phyloP scores from a whole-genome alignment of 192 early-diverging fungal genomes.

The Anaeromyces robustus region DNA sequence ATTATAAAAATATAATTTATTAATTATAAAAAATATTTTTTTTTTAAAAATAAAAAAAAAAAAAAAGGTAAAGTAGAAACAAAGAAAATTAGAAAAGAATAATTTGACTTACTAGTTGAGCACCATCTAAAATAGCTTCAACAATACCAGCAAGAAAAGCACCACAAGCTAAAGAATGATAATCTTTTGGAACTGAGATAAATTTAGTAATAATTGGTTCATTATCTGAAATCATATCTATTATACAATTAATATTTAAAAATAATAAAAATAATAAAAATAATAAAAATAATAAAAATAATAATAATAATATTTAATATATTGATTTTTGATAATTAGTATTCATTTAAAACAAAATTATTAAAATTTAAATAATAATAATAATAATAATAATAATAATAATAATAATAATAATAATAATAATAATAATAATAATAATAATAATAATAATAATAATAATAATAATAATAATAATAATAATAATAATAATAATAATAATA shows the following conservation, averaged over 20 bases:
- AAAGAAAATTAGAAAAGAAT: too few relatives aligned
- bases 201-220: conserved; percentile 78
- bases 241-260: too few relatives aligned
- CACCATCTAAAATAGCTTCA: conserved; percentile 81
- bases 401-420: too few relatives aligned
- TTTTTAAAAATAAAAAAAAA: not conserved
- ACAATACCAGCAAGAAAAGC: conserved; percentile 94
- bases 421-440: too few relatives aligned
- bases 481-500: conserved; percentile 1
- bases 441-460: too few relatives aligned
- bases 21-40: not conserved
- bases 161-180: conserved; percentile 78
- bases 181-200: conserved; percentile 87
- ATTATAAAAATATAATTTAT: conserved; percentile 6
- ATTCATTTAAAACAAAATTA: too few relatives aligned
- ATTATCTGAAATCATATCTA: conserved; percentile 99
- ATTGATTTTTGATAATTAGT: too few relatives aligned
- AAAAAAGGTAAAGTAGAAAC: not conserved
- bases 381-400: too few relatives aligned
- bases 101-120: conserved; percentile 71
- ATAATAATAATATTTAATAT: not conserved
- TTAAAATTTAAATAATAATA: too few relatives aligned
- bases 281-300: not conserved
- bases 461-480: not conserved
- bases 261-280: conserved; percentile 7